Evolutionary conservation across 139 green algal species (phyloP).

Genomic region (Chlorella vulgaris): DNA sequence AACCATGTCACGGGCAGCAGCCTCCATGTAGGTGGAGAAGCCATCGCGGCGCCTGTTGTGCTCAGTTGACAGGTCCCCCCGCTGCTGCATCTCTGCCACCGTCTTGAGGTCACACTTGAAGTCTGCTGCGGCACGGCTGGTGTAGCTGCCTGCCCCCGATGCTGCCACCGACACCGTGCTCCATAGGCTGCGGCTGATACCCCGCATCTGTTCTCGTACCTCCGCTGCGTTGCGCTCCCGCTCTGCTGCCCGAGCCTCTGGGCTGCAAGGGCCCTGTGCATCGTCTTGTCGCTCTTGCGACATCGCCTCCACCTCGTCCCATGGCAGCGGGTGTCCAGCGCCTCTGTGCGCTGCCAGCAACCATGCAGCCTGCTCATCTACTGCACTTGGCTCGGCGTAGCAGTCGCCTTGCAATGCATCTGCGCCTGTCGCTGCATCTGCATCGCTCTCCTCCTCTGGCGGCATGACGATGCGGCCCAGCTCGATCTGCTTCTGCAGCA

Average conservation of each 20-base stretch:
- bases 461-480: slow-evolving; percentile 16
- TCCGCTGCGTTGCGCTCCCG: not conserved
- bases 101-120: not conserved
- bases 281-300: not conserved
- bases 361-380: not conserved
- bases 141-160: not conserved
- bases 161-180: not conserved
- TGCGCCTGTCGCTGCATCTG: not conserved
- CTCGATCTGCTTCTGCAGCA: slow-evolving; percentile 32
- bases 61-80: slow-evolving; percentile 5
- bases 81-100: not conserved
- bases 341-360: slow-evolving; percentile 8
- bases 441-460: not conserved
- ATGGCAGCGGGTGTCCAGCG: not conserved
- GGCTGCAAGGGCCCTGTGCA: too few relatives aligned
- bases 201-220: not conserved
- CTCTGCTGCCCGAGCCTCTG: too few relatives aligned
- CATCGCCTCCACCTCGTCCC: not conserved
- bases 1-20: not conserved
- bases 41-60: slow-evolving; percentile 14
- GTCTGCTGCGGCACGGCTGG: not conserved
- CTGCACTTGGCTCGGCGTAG: not conserved
- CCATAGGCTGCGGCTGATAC: slow-evolving; percentile 13
- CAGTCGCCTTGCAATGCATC: not conserved
- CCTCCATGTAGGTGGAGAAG: slow-evolving; percentile 8